These are phyloP conservation scores for Fagopyrum esculentum DNA, from an alignment of 148 eudicot genomes.

Conservation along the genomic window DNA sequence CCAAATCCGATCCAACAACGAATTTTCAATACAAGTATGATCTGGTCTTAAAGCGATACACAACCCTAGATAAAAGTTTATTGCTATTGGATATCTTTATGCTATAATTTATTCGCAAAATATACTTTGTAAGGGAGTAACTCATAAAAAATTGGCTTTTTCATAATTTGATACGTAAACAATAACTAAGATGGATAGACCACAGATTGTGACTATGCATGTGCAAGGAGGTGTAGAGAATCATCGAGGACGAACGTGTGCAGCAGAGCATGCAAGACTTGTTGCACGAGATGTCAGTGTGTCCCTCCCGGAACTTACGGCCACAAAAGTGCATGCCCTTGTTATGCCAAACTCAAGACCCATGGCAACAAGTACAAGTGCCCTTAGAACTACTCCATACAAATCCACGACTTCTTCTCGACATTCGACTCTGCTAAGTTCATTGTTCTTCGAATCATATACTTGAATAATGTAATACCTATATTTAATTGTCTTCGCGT, in stretches of 20 bases:
- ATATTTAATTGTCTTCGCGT: no score
- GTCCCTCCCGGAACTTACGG: slow-evolving; percentile 76
- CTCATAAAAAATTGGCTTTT: background rate
- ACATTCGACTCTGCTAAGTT: no score
- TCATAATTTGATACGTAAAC: background rate
- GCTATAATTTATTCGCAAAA: no score
- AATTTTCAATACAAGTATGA: no score
- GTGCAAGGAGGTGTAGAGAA: slow-evolving; percentile 51
- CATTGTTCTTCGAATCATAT: no score
- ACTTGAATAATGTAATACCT: no score
- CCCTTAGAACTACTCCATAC: slow-evolving; percentile 26
- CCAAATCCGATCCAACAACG: no score
- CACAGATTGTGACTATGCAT: slow-evolving; percentile 48
- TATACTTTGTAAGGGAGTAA: no score
- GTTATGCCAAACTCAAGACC: slow-evolving; percentile 59
- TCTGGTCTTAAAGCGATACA: no score
- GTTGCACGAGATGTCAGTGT: slow-evolving; percentile 56
- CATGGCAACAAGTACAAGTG: slow-evolving; percentile 64
- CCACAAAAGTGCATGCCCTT: slow-evolving; percentile 46
- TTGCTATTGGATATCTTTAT: no score
- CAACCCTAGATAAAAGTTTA: no score
- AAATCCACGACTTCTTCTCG: no score
- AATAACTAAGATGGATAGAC: background rate
- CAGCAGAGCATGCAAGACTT: slow-evolving; percentile 50
- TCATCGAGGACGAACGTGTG: slow-evolving; percentile 59